Evolutionary conservation across 306 rosid species (phyloP).

Genomic region (Lupinus albus): DNA sequence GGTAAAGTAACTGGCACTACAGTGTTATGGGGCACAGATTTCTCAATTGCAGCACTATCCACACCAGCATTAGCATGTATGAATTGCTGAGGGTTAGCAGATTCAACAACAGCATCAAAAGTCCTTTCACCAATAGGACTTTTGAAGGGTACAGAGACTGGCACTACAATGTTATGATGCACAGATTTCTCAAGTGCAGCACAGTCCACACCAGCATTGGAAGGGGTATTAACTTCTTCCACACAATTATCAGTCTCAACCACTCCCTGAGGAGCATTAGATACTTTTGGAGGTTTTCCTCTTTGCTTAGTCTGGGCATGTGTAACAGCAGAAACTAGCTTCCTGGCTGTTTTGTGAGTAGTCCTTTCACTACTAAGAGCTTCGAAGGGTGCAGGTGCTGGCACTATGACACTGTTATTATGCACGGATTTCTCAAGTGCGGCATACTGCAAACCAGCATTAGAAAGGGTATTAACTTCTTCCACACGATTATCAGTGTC

Average conservation of each 20-base stretch:
- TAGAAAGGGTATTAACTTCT: slow-evolving; percentile 41
- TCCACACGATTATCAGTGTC: slow-evolving; percentile 24
- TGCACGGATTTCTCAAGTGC: slow-evolving; percentile 37
- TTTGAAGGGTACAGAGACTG: slow-evolving; percentile 21
- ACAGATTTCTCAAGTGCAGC: slow-evolving; percentile 41
- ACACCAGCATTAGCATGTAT: slow-evolving; percentile 5
- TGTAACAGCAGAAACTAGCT: slow-evolving; percentile 18
- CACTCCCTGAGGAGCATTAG: too few species aligned
- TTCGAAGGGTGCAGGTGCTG: slow-evolving; percentile 29
- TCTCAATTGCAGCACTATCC: slow-evolving; percentile 42
- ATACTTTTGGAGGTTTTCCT: slow-evolving; percentile 20
- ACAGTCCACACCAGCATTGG: slow-evolving; percentile 41
- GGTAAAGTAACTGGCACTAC: slow-evolving; percentile 14
- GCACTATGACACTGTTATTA: slow-evolving; percentile 21
- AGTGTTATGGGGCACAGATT: slow-evolving; percentile 28
- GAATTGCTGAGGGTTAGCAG: slow-evolving; percentile 16
- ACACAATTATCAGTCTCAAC: too few species aligned
- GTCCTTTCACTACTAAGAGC: slow-evolving; percentile 7
- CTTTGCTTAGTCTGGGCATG: slow-evolving; percentile 31
- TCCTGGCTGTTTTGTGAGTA: slow-evolving; percentile 25
- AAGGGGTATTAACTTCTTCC: slow-evolving; percentile 43
- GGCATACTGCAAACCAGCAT: slow-evolving; percentile 41
- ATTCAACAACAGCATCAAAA: slow-evolving; percentile 10
- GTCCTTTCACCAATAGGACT: slow-evolving; percentile 23
- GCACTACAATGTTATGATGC: slow-evolving; percentile 10